Evolutionary conservation across 495 filamentous ascomycete species (phyloP).

Genomic region (Tuber melanosporum): DNA sequence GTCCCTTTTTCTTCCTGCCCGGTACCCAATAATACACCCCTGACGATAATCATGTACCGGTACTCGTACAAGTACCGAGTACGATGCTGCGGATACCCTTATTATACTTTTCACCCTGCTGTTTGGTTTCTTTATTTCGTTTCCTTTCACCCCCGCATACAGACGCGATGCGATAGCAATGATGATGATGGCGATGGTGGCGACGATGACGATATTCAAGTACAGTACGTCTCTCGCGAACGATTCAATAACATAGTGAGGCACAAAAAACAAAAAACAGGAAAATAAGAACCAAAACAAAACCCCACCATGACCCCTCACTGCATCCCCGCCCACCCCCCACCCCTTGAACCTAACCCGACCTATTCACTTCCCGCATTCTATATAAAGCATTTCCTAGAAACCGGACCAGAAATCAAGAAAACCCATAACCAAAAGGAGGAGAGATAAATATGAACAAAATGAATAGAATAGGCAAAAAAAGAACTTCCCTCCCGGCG

Average conservation of each 20-base stretch:
- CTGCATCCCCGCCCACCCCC: neutral
- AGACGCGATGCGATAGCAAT: neutral
- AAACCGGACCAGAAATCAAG: neutral
- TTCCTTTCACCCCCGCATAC: neutral
- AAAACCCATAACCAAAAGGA: neutral
- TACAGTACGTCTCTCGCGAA: neutral
- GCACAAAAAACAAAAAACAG: neutral
- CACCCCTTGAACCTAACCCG: neutral
- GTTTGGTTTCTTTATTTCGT: neutral
- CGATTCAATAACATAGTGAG: neutral
- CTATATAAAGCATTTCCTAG: neutral
- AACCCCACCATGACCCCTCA: constrained; percentile 3
- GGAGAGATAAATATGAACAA: neutral
- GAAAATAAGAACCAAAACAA: constrained; percentile 1
- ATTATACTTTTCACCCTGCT: neutral
- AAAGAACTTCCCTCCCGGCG: neutral
- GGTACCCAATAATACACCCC: neutral
- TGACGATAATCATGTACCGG: neutral
- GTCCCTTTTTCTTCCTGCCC: neutral
- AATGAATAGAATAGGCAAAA: neutral
- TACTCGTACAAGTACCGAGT: neutral
- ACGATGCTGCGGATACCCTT: neutral
- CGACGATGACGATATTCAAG: neutral
- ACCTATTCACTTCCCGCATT: neutral
- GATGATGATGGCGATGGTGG: neutral